Evolutionary conservation across 108 stramenopile genomes (phyloP).

Genomic region (Parietichytrium sp.): DNA sequence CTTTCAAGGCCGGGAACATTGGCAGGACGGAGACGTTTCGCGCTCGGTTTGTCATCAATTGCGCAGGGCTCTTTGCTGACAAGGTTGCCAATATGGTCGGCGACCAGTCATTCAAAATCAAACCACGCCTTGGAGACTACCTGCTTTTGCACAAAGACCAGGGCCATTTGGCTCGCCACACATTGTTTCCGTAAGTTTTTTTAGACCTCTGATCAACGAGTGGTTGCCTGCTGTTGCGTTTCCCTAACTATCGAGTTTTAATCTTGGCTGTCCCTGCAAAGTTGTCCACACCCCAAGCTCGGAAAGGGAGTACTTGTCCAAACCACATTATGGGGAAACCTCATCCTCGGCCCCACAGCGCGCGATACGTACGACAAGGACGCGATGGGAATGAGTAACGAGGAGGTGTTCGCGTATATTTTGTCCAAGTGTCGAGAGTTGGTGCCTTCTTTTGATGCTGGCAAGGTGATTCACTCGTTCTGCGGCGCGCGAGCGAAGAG

Average conservation of each 20-base stretch:
- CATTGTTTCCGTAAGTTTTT: constrained; percentile 6
- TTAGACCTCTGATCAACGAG: too few species aligned
- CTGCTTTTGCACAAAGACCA: not conserved
- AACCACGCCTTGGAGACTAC: not conserved
- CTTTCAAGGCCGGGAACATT: too few species aligned
- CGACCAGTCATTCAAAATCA: not conserved
- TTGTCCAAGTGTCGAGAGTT: not conserved
- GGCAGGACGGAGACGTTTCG: too few species aligned
- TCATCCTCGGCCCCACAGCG: constrained; percentile 12
- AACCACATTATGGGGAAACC: not conserved
- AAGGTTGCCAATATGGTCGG: constrained; percentile 73
- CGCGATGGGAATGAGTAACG: not conserved
- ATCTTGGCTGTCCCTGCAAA: too few species aligned
- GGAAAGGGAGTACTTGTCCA: not conserved
- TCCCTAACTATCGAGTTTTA: too few species aligned
- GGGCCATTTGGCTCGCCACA: not conserved
- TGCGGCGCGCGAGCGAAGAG: not conserved
- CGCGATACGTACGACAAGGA: not conserved
- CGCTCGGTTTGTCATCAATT: constrained; percentile 69
- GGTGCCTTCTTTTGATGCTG: not conserved
- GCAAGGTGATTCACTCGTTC: not conserved
- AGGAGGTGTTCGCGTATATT: constrained; percentile 41
- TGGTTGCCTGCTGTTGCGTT: too few species aligned
- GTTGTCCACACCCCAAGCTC: constrained; percentile 54
- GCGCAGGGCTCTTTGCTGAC: constrained; percentile 71